Conservation (phyloP, 2,329 filamentous ascomycete genomes). For the Calcarisporium arbuscula region DNA sequence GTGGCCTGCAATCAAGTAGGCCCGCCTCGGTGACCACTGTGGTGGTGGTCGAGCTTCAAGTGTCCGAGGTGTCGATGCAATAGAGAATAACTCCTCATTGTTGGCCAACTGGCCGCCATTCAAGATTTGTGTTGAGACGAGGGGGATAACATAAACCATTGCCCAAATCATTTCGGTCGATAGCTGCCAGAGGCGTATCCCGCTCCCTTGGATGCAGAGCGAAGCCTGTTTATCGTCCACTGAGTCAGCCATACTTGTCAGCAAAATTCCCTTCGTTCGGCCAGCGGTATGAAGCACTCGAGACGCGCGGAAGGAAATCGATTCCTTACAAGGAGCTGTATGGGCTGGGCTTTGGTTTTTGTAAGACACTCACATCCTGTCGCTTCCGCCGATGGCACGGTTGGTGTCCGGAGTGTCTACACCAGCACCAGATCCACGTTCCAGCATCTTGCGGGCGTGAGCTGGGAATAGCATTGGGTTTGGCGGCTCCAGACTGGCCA, state of each 20-base stretch:
- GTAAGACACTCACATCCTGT: constrained; percentile 89
- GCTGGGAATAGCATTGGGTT: constrained; percentile 68
- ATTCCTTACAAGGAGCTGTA: constrained; percentile 79
- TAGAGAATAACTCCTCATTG: constrained; percentile 1
- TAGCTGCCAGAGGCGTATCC: constrained; percentile 35
- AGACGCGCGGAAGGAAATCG: constrained; percentile 73
- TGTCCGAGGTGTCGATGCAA: too few relatives aligned
- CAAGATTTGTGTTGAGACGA: constrained; percentile 9
- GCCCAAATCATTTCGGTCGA: constrained; percentile 27
- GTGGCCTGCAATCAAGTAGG: too few relatives aligned
- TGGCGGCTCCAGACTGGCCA: constrained; percentile 56
- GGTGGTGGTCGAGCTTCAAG: too few relatives aligned
- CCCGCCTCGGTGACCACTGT: too few relatives aligned
- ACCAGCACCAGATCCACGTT: constrained; percentile 51
- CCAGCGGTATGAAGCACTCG: constrained; percentile 65
- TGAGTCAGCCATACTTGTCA: constrained; percentile 75
- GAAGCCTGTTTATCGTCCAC: constrained; percentile 79
- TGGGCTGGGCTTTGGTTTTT: constrained; percentile 43
- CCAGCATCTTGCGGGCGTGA: constrained; percentile 81
- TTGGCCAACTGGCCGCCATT: too few relatives aligned
- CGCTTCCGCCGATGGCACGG: constrained; percentile 72
- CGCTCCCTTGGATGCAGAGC: constrained; percentile 71
- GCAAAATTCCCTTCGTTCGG: constrained; percentile 63
- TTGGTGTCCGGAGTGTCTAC: constrained; percentile 66
- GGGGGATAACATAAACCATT: constrained; percentile 11